Percentiles rank a stretch among this genome's conserved stretches.
These are phyloP conservation scores for Thalassia testudinum DNA, from an alignment of 116 monocot genomes.

Conservation along the genomic window DNA sequence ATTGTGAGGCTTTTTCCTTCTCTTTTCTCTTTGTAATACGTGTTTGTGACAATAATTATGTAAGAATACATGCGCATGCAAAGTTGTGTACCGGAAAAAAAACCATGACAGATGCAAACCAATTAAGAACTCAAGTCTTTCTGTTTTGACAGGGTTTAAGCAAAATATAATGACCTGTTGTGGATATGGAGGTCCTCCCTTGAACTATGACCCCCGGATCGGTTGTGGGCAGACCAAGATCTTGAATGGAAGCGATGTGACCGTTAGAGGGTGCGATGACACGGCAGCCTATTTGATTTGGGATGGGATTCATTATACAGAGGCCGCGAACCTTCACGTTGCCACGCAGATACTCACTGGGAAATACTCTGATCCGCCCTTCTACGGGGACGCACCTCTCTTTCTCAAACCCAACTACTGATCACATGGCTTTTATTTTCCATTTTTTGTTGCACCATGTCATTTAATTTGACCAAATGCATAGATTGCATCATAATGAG, in stretches of 20 bases:
- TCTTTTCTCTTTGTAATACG: too few relatives aligned
- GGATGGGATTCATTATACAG: conserved; percentile 97
- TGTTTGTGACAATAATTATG: too few relatives aligned
- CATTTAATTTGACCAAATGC: too few relatives aligned
- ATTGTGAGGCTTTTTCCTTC: too few relatives aligned
- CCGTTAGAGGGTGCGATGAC: conserved; percentile 59
- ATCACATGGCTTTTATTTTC: too few relatives aligned
- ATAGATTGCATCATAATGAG: too few relatives aligned
- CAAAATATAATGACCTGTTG: conserved; percentile 57
- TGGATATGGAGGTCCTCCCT: conserved; percentile 66
- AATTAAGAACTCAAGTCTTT: too few relatives aligned
- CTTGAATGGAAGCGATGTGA: conserved; percentile 46
- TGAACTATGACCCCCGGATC: conserved; percentile 64
- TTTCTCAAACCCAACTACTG: conserved; percentile 41
- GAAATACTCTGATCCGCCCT: conserved; percentile 79
- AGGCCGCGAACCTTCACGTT: conserved; percentile 76
- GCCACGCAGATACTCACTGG: conserved; percentile 82
- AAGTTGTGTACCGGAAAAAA: too few relatives aligned
- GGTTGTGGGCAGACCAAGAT: conserved; percentile 71
- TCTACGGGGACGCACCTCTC: conserved; percentile 65
- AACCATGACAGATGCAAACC: too few relatives aligned
- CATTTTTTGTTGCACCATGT: too few relatives aligned
- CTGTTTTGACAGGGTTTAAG: conserved; percentile 93
- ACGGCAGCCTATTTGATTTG: conserved; percentile 48
- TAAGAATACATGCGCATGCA: too few relatives aligned